Evolutionary conservation across 2,329 filamentous ascomycete species (phyloP), one percentile per base, ranked within the genome.

Genomic region (Zymoseptoria ardabiliae): DNA sequence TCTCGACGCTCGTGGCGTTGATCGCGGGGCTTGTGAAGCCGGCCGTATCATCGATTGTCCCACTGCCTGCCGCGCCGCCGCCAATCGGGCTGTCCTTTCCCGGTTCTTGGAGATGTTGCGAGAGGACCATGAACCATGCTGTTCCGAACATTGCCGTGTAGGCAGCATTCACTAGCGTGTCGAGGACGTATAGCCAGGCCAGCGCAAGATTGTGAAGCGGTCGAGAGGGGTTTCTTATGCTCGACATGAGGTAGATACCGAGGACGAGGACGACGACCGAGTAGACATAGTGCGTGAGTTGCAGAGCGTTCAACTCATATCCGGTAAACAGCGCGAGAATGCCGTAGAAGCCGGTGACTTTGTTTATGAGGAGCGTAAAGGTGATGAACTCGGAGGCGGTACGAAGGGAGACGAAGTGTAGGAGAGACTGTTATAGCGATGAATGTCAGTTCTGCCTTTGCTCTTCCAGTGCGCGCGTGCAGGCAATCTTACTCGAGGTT

Each of bases 241-340:
- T 88, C 54, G 89, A 89, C 69, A 89, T 82, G 53, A 96, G 85
- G 68, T 85, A 82, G 55, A 83, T 80, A 66, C 90, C 82, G 52
- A 88, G 76, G 64, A 81, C 78, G 64, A 96, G 84, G 25, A 89
- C 82, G 63, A 84, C 68, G 62, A 94, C 81, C 23, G 89, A 94
- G 81, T 96, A 96, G 54, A 96, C 81, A 80, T 96, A 97, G 81
- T 95, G 94, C 59, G 88, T 89, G 59, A 96, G 82, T 75, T 97
- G 93, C 22, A 94, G 82, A 28, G 86, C 81, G 57, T 90, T 92
- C 63, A 96, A 85, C 67, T 87, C 81, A 75, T 90, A 91, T 72
- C 93, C 93, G 22, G 92, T 96, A 65, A 96, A 80, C 66, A 96
- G 83, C 60, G 92, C 91, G 66, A 97, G 86, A 50, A 97, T 81